Evolutionary conservation across 2,329 filamentous ascomycete genomes (phyloP).

Genomic region (Akanthomyces lecanii): DNA sequence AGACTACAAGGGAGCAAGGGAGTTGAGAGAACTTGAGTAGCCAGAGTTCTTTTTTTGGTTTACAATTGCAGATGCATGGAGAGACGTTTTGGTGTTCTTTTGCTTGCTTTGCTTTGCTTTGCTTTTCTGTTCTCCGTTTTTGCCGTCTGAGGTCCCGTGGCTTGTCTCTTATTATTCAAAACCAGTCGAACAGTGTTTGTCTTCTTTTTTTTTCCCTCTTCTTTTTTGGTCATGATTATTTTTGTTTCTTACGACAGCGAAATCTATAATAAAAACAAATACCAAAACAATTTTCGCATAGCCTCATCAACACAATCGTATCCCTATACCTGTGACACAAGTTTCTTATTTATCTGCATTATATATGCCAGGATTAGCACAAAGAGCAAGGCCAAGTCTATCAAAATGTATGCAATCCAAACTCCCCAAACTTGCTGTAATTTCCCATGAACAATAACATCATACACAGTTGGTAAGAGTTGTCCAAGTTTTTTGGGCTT

Average conservation of each 20-base stretch:
- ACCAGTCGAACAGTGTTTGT: neutral
- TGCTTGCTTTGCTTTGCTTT: neutral
- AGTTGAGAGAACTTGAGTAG: neutral
- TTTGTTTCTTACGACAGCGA: conserved; percentile 4
- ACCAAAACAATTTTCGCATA: conserved; percentile 3
- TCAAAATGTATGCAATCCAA: conserved; percentile 11
- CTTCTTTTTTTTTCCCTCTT: neutral
- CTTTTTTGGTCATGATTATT: neutral
- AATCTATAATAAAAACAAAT: conserved; percentile 12
- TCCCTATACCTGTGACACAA: neutral
- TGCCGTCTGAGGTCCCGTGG: too few relatives aligned
- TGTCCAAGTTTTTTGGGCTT: neutral
- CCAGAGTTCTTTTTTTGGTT: neutral
- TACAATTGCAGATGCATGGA: neutral
- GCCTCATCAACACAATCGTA: neutral
- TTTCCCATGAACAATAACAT: neutral
- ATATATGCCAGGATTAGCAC: neutral
- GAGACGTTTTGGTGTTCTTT: conserved; percentile 6
- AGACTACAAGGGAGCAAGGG: neutral
- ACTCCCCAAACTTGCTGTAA: neutral
- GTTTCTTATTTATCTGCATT: neutral
- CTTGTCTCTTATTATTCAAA: neutral
- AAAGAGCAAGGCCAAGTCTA: neutral
- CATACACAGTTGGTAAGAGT: neutral
- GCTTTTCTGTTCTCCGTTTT: neutral